Evolutionary conservation across 768 basidiomycete species (phyloP), one percentile per base, ranked within the genome.

Genomic region (Lyophyllum decastes): DNA sequence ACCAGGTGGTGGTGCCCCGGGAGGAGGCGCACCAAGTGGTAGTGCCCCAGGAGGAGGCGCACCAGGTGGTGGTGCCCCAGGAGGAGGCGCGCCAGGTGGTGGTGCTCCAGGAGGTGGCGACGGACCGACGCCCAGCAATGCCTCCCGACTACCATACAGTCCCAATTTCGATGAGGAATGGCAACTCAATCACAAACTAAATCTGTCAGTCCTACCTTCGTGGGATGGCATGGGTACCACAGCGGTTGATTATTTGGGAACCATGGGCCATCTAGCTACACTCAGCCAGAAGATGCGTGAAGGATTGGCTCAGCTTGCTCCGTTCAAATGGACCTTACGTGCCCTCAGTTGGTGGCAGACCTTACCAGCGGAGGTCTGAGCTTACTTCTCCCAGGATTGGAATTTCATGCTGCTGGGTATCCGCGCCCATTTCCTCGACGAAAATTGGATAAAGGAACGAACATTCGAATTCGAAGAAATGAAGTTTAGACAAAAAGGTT

Each of bases 401-500:
- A 33, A 55, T 22, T 17, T 48, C 25, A 53, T 65, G 50, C 9
- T 59, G 0, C 22, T 57, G 0, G 62, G 19, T 17, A 47, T 66
- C 19, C 26, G 62, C 4, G 5, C 45, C 14, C 64, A 66, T 1
- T 63, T 62, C 61, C 49, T 65, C 43, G 43, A 61, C 26, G 44
- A 47, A 0, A 45, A 25, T 4, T 62, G 64, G 64, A 7, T 53
- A 2, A 19, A 56, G 22, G 54, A 55, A 1, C 49, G 61, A 1
- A 41, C 45, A 0, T 12, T 40, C 1, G 61, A 65, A 51, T 65
- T 61, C 24, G 61, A 65, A 17, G 54, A 60, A 30, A 64, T 64
- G 62, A 26, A 44, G 14, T 64, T 61, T 47, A 35, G 55, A 0
- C 59, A 49, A 19, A n/a, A 30, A 9, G 26, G 48, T 11, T 25